phyloP scores from a whole-genome alignment of 495 filamentous ascomycete species.

The Mycothermus thermophilus region DNA sequence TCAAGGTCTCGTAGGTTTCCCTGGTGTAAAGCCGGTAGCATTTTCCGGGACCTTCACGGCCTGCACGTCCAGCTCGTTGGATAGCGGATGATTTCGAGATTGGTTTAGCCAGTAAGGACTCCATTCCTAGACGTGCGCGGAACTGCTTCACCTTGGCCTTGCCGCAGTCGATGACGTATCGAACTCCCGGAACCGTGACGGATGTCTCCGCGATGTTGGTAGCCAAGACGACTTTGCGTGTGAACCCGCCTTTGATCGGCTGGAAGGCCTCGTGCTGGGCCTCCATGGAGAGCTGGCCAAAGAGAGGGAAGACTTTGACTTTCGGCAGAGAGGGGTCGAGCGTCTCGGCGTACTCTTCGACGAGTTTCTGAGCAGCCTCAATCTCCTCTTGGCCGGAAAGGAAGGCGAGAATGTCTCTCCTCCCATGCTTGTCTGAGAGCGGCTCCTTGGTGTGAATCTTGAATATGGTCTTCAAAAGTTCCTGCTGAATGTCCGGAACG shows the following conservation, averaged over 20 bases:
- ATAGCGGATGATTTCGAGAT: conserved; percentile 90
- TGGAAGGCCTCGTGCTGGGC: conserved; percentile 79
- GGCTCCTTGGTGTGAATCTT: conserved; percentile 79
- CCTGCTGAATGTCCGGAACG: conserved; percentile 71
- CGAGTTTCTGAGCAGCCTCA: conserved; percentile 61
- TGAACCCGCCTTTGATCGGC: conserved; percentile 53
- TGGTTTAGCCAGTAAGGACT: conserved; percentile 79
- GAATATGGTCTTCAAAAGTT: conserved; percentile 70
- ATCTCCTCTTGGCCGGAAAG: conserved; percentile 90
- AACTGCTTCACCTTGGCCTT: conserved; percentile 93
- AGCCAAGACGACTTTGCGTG: conserved; percentile 77
- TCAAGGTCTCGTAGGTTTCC: conserved; percentile 52
- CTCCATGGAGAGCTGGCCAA: conserved; percentile 43
- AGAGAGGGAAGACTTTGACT: conserved; percentile 35
- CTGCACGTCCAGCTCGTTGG: conserved; percentile 83
- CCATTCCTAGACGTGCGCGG: conserved; percentile 68
- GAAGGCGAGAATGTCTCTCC: conserved; percentile 73
- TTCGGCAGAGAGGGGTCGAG: conserved; percentile 66
- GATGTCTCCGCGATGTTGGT: conserved; percentile 99
- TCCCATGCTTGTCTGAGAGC: conserved; percentile 49
- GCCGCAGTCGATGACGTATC: conserved; percentile 83
- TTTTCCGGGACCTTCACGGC: conserved; percentile 78
- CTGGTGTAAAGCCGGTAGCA: conserved; percentile 88
- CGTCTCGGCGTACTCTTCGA: conserved; percentile 61
- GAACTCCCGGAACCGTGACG: conserved; percentile 85